Base-by-base conservation (phyloP, 1,284 basidiomycete genomes). In the Crocinoboletus sp. region DNA sequence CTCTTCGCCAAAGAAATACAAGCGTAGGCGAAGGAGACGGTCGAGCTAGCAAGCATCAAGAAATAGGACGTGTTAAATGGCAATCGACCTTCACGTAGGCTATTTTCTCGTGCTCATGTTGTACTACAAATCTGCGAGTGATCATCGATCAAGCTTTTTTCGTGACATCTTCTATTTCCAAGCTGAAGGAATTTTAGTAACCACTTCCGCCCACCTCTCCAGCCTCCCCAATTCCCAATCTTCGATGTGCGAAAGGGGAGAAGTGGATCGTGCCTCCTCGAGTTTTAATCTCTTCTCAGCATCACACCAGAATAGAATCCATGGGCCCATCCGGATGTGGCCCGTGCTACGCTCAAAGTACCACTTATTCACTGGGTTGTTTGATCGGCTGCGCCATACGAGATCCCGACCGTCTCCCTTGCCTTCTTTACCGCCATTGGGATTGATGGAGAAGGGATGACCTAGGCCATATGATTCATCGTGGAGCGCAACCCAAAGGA, bases 341-440 rank as follows among this genome's bases (percentile, higher is more conserved):
- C 96, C 96, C 35, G 88, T 90, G 60, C 84, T 89, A 27, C 96
- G 82, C 65, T 99, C 96, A 58, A 93, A 97, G 69, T 99, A 99
- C 96, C 96, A 99, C 67, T 94, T 95, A 69, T 99, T 99, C 44
- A 99, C 84, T 0, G 94, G 94, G 65, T 99, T 99, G 67, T 95
- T 79, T 9, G 84, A 77, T 44, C 96, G 78, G 58, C 84, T 89
- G 49, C 96, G 82, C 95, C 95, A 99, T 23, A 99, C 92, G 45
- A 99, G 77, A 65, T 99, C 95, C 32, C 84, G 75, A n/a, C 94
- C 94, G 59, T 84, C 78, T 23, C 95, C 96, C 49, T 82, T 76
- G 31, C 95, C 96, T 43, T 84, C 80, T 56, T 89, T 83, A 9
- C 94, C 94, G 4, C 95, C 95, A 51, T 94, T 93, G 22, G 94